Evolutionary conservation across 2,329 filamentous ascomycete species (phyloP).

Genomic region (Sarocladiaceae sp.): DNA sequence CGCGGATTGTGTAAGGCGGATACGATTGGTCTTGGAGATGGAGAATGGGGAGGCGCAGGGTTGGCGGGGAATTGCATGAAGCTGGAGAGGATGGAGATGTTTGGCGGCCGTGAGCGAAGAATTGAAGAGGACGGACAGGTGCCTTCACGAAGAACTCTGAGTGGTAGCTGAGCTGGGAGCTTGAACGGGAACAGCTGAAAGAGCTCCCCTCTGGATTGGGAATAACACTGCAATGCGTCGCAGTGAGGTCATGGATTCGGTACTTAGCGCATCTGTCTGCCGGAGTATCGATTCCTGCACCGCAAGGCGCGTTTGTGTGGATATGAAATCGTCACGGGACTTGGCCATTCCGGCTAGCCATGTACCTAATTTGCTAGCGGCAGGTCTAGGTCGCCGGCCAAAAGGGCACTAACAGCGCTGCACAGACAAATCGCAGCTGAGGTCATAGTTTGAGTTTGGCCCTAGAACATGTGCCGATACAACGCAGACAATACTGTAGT

Average conservation of each 20-base stretch:
- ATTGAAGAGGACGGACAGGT: too few relatives aligned
- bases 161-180: background rate
- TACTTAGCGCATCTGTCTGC: background rate
- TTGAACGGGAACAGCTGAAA: background rate
- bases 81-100: too few relatives aligned
- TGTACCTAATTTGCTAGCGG: background rate
- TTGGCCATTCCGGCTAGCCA: slow-evolving; percentile 1
- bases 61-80: too few relatives aligned
- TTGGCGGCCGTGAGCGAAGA: too few relatives aligned
- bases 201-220: background rate
- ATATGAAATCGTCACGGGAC: slow-evolving; percentile 2
- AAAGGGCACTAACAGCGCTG: background rate
- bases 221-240: too few relatives aligned
- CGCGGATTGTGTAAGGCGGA: background rate
- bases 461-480: too few relatives aligned
- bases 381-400: too few relatives aligned
- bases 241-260: slow-evolving; percentile 7
- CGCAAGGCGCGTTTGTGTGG: background rate
- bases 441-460: too few relatives aligned
- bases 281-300: background rate
- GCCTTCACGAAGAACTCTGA: too few relatives aligned
- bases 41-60: too few relatives aligned
- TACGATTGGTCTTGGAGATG: background rate
- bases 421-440: too few relatives aligned
- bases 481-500: too few relatives aligned